Conservation (phyloP, 257 asterid species). For the Linderniella brevidens region DNA sequence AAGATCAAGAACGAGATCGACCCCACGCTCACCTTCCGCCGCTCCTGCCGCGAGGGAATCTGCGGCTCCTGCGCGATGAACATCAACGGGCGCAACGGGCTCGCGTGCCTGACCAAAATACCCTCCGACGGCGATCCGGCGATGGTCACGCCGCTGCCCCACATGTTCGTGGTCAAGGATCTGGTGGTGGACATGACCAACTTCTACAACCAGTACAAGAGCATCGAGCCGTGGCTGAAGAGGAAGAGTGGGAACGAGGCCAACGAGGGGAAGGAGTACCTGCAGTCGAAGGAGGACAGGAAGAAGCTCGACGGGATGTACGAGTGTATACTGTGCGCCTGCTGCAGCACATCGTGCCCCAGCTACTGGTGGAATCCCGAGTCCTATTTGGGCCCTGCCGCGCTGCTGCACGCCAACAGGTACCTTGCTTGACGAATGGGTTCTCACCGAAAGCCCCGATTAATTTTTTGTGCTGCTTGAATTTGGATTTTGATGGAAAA, state of each 20-base stretch:
- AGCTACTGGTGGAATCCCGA: slow-evolving; percentile 99
- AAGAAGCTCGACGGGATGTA: slow-evolving; percentile 95
- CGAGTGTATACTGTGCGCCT: slow-evolving; percentile 88
- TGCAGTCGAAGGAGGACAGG: slow-evolving; percentile 69
- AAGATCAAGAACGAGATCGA: slow-evolving; percentile 89
- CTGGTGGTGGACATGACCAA: slow-evolving; percentile 64
- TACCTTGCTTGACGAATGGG: too few species aligned
- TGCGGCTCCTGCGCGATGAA: slow-evolving; percentile 87
- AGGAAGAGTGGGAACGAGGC: slow-evolving; percentile 37
- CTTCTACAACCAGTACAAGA: slow-evolving; percentile 44
- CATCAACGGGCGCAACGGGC: slow-evolving; percentile 22
- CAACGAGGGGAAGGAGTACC: slow-evolving; percentile 48
- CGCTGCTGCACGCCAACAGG: slow-evolving; percentile 90
- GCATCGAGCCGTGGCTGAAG: slow-evolving; percentile 95
- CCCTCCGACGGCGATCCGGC: slow-evolving; percentile 21
- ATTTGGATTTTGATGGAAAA: too few species aligned
- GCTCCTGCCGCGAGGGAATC: slow-evolving; percentile 94
- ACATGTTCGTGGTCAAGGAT: slow-evolving; percentile 90
- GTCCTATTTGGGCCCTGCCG: slow-evolving; percentile 88
- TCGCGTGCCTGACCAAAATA: slow-evolving; percentile 82
- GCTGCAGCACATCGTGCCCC: slow-evolving; percentile 92
- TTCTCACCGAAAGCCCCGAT: too few species aligned
- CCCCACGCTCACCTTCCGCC: slow-evolving; percentile 75
- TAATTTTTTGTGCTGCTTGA: too few species aligned
- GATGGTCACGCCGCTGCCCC: slow-evolving; percentile 87